Conservation (phyloP, 148 eudicot species). For the Rhododendron kiyosumense region DNA sequence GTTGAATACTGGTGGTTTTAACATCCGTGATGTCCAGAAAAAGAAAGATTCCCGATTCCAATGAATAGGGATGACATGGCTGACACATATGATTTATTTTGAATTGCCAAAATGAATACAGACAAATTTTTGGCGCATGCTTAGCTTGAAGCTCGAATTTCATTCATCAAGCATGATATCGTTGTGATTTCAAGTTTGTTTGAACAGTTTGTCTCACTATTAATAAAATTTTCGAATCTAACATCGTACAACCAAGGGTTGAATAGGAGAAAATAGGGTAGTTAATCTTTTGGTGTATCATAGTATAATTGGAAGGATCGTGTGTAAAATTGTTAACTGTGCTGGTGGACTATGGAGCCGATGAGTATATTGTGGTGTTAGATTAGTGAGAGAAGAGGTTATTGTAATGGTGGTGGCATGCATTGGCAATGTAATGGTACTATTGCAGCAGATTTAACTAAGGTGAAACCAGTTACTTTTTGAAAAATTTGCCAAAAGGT, state of each 20-base stretch:
- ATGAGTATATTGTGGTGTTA: neutral
- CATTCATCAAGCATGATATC: neutral
- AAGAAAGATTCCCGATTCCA: neutral
- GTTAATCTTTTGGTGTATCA: neutral
- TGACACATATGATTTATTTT: neutral
- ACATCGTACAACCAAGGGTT: neutral
- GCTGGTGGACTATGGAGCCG: neutral
- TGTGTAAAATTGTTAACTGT: neutral
- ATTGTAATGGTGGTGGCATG: neutral
- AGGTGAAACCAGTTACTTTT: too few species aligned
- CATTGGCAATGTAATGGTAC: neutral
- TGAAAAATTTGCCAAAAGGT: too few species aligned
- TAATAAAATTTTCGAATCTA: neutral
- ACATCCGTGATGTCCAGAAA: slow-evolving; percentile 2
- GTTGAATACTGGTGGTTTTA: neutral
- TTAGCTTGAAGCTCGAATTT: neutral
- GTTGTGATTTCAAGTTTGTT: neutral
- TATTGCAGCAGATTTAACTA: neutral
- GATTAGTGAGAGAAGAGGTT: neutral
- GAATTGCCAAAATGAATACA: neutral
- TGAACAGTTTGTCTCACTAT: neutral
- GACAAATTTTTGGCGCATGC: neutral
- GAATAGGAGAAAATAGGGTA: too few species aligned
- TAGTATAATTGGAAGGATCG: neutral
- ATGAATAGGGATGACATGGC: neutral